Evolutionary conservation across 1,284 basidiomycete genomes (phyloP).

Genomic region (Anthracocystis setariae): DNA sequence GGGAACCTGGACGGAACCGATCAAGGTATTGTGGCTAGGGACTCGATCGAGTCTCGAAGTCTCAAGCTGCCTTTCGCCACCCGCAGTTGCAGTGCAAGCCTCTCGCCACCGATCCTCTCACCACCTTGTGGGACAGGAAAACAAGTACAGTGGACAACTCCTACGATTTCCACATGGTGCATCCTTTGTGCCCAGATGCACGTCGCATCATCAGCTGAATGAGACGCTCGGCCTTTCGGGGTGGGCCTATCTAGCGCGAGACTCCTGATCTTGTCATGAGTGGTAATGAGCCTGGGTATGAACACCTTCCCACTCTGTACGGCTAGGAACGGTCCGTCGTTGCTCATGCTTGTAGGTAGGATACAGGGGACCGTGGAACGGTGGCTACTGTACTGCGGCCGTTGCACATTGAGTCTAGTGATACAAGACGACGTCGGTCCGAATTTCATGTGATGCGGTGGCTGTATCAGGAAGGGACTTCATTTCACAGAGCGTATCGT

Average conservation of each 20-base stretch:
- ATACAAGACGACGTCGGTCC: neutral
- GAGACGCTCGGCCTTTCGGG: constrained; percentile 2
- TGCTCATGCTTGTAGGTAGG: too few species aligned
- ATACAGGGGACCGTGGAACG: too few species aligned
- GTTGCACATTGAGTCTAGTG: too few species aligned
- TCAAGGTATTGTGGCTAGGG: too few species aligned
- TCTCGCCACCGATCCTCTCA: too few species aligned
- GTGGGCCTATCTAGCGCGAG: neutral
- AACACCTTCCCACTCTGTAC: too few species aligned
- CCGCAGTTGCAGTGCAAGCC: too few species aligned
- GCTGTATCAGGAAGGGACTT: neutral
- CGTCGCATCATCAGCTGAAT: constrained; percentile 2
- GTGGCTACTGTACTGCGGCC: too few species aligned
- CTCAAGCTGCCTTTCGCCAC: neutral
- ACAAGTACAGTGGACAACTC: neutral
- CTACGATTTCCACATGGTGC: neutral
- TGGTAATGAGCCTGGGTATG: neutral
- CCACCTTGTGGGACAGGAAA: too few species aligned
- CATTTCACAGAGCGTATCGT: neutral
- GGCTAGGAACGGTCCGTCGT: too few species aligned
- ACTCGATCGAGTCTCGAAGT: neutral
- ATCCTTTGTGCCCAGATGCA: neutral
- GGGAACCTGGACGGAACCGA: too few species aligned
- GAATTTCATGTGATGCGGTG: neutral
- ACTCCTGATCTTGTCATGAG: neutral